Evolutionary conservation across 768 basidiomycete genomes (phyloP).

Genomic region (Lentinula edodes): DNA sequence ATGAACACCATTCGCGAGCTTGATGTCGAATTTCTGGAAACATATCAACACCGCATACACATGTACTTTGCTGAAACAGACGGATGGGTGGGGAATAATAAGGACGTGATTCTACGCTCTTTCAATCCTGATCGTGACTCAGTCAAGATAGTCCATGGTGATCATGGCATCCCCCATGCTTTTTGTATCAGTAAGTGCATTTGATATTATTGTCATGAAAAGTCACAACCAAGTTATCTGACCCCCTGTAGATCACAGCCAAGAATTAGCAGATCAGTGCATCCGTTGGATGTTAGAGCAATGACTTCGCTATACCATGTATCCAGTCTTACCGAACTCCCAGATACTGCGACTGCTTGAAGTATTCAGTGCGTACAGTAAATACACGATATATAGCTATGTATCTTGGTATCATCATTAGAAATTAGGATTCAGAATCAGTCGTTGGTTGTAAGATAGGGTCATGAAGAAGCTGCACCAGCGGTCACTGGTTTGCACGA

Average conservation of each 20-base stretch:
- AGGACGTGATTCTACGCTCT: conserved; percentile 32
- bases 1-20: conserved; percentile 54
- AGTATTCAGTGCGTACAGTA: too few relatives aligned
- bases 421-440: too few relatives aligned
- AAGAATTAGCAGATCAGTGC: conserved; percentile 23
- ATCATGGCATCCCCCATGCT: conserved; percentile 54
- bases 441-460: neutral
- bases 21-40: conserved; percentile 39
- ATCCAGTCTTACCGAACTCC: neutral
- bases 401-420: too few relatives aligned
- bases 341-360: too few relatives aligned
- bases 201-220: neutral
- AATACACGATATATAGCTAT: too few relatives aligned
- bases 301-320: neutral
- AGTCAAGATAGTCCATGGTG: conserved; percentile 37
- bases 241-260: conserved; percentile 40
- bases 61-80: conserved; percentile 61
- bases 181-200: conserved; percentile 63
- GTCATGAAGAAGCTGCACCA: neutral
- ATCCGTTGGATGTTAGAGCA: neutral
- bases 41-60: conserved; percentile 31
- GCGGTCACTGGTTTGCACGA: neutral
- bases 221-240: conserved; percentile 3
- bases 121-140: conserved; percentile 29
- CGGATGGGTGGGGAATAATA: conserved; percentile 65